Evolutionary conservation across 2,329 filamentous ascomycete species (phyloP).

Genomic region (Paraphoma sp.): DNA sequence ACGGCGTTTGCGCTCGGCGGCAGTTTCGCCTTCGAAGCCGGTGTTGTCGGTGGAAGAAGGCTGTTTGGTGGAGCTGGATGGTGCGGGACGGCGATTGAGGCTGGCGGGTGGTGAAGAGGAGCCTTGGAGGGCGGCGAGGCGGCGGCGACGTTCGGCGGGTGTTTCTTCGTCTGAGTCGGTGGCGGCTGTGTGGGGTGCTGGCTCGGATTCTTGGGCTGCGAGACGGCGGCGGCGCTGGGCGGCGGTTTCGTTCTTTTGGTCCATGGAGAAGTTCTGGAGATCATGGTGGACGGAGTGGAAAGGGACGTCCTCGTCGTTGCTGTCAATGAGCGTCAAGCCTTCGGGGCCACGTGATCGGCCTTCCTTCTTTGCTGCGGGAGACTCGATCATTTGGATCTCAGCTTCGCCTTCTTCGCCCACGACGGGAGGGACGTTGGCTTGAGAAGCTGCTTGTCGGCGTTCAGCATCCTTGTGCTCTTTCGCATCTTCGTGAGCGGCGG

Average conservation of each 20-base stretch:
- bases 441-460: conserved; percentile 33
- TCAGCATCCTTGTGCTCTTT: conserved; percentile 42
- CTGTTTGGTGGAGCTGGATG: conserved; percentile 11
- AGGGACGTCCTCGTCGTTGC: conserved; percentile 54
- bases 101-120: conserved; percentile 19
- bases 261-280: conserved; percentile 34
- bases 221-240: conserved; percentile 54
- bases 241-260: conserved; percentile 40
- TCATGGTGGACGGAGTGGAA: conserved; percentile 54
- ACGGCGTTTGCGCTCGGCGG: conserved; percentile 74
- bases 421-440: conserved; percentile 38
- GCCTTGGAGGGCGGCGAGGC: conserved; percentile 20
- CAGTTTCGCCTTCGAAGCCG: conserved; percentile 65
- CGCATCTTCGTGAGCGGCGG: conserved; percentile 53
- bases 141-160: conserved; percentile 25
- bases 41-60: conserved; percentile 37
- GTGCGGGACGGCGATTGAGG: conserved; percentile 15
- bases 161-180: conserved; percentile 36
- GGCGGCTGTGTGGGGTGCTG: conserved; percentile 21
- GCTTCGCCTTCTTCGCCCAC: conserved; percentile 43
- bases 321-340: conserved; percentile 54
- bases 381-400: conserved; percentile 40
- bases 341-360: conserved; percentile 40
- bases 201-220: conserved; percentile 27
- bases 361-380: conserved; percentile 31